Percentiles rank a stretch among this genome's conserved stretches.
These are phyloP conservation scores for Phytophthora foliorum DNA, from an alignment of 352 stramenopile genomes.

Conservation along the genomic window DNA sequence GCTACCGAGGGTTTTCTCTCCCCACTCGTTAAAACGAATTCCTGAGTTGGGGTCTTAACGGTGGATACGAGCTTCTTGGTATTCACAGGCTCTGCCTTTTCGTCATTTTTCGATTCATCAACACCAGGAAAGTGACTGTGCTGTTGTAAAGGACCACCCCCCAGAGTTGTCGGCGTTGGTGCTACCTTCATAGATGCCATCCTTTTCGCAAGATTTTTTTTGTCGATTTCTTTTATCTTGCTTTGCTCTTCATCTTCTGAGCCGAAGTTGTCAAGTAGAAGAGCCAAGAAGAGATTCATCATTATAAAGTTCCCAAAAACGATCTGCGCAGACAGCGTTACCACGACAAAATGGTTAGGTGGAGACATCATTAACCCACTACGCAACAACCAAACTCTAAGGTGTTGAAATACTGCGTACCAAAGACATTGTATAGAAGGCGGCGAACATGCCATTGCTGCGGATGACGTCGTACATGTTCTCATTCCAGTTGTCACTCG, in stretches of 20 bases:
- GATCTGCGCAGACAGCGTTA: constrained; percentile 45
- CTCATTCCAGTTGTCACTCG: constrained; percentile 95
- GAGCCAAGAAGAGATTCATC: constrained; percentile 95
- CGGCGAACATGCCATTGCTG: constrained; percentile 61
- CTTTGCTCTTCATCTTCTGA: constrained; percentile 61
- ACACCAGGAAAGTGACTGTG: too few relatives aligned
- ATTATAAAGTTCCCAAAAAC: constrained; percentile 91
- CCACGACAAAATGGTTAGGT: too few relatives aligned
- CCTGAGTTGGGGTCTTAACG: too few relatives aligned
- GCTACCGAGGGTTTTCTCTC: too few relatives aligned
- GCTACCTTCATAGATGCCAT: constrained; percentile 63
- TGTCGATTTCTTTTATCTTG: constrained; percentile 49
- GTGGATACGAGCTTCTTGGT: too few relatives aligned
- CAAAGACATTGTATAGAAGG: constrained; percentile 89
- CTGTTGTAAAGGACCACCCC: background rate
- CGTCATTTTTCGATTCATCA: too few relatives aligned
- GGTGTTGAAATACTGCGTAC: constrained; percentile 49
- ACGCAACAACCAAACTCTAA: constrained; percentile 47
- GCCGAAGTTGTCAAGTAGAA: constrained; percentile 91
- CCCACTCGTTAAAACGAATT: too few relatives aligned
- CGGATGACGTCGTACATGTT: constrained; percentile 94
- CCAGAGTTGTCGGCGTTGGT: constrained; percentile 25
- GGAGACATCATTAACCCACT: background rate
- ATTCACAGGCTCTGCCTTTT: too few relatives aligned
- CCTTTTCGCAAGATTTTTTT: constrained; percentile 48